Conservation (phyloP, 2,329 filamentous ascomycete genomes). For the Biscogniauxia mediterranea region DNA sequence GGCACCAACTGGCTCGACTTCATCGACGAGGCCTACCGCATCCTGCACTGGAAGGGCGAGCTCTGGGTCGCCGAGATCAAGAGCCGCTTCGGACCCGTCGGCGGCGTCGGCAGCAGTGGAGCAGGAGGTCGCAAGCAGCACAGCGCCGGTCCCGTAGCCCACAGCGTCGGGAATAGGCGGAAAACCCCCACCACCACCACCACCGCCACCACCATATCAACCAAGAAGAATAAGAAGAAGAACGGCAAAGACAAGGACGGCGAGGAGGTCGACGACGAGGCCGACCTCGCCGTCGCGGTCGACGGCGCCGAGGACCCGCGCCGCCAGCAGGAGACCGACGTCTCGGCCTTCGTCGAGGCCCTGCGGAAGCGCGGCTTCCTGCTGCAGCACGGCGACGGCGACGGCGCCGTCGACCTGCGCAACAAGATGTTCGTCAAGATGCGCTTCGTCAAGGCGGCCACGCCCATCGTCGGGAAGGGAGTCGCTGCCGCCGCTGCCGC, state of each 20-base stretch:
- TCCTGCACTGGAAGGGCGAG: constrained; percentile 91
- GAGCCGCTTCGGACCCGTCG: constrained; percentile 72
- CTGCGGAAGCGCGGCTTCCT: constrained; percentile 79
- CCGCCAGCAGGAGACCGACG: constrained; percentile 75
- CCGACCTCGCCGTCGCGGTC: constrained; percentile 66
- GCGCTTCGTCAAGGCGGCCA: constrained; percentile 84
- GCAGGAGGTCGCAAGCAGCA: constrained; percentile 37
- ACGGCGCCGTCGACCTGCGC: constrained; percentile 67
- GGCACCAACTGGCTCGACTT: constrained; percentile 98
- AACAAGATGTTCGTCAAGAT: constrained; percentile 99
- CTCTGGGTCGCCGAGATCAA: constrained; percentile 98
- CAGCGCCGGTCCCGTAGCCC: constrained; percentile 48
- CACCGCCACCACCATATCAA: constrained; percentile 28
- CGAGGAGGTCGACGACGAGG: constrained; percentile 46
- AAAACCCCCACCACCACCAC: constrained; percentile 42
- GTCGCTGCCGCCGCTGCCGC: constrained; percentile 43
- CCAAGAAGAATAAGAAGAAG: constrained; percentile 32
- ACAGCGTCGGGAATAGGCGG: constrained; percentile 70
- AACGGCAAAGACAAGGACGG: constrained; percentile 44
- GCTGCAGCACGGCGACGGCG: constrained; percentile 53
- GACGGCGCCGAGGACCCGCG: constrained; percentile 63
- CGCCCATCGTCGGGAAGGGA: constrained; percentile 74
- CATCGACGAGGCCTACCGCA: constrained; percentile 89
- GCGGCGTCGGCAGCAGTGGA: constrained; percentile 38
- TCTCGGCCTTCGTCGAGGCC: constrained; percentile 82